Evolutionary conservation across 441 rosid genomes (phyloP).

Genomic region (Jatropha podagrica): DNA sequence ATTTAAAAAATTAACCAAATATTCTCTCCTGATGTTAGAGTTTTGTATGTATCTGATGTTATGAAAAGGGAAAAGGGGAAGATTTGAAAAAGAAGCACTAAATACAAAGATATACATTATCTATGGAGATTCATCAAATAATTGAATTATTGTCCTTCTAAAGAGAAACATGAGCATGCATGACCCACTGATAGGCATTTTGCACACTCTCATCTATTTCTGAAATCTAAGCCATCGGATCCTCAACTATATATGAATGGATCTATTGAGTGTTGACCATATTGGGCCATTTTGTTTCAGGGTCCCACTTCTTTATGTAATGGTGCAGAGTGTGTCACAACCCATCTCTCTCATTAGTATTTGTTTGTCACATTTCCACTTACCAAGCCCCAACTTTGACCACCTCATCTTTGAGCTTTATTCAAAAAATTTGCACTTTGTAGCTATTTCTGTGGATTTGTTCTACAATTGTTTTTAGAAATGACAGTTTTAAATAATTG

Average conservation of each 20-base stretch:
- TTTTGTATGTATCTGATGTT: too few species aligned
- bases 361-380: conserved; percentile 9
- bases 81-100: neutral
- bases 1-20: too few species aligned
- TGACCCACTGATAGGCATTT: conserved; percentile 18
- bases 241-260: too few species aligned
- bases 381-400: conserved; percentile 17
- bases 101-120: conserved; percentile 6
- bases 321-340: conserved; percentile 26
- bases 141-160: conserved; percentile 21
- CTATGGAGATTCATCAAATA: neutral
- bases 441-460: neutral
- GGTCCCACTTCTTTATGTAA: neutral
- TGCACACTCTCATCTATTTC: conserved; percentile 4
- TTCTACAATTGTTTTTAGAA: too few species aligned
- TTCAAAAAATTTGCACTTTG: neutral
- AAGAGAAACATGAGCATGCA: conserved; percentile 18
- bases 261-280: neutral
- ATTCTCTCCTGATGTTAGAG: too few species aligned
- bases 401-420: neutral
- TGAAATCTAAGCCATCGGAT: neutral
- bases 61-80: neutral
- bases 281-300: neutral
- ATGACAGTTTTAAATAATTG: too few species aligned
- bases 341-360: neutral